Percentiles rank a stretch among this genome's conserved stretches.
phyloP scores from a whole-genome alignment of 2,329 filamentous ascomycete genomes.

The Daldinia sp. region DNA sequence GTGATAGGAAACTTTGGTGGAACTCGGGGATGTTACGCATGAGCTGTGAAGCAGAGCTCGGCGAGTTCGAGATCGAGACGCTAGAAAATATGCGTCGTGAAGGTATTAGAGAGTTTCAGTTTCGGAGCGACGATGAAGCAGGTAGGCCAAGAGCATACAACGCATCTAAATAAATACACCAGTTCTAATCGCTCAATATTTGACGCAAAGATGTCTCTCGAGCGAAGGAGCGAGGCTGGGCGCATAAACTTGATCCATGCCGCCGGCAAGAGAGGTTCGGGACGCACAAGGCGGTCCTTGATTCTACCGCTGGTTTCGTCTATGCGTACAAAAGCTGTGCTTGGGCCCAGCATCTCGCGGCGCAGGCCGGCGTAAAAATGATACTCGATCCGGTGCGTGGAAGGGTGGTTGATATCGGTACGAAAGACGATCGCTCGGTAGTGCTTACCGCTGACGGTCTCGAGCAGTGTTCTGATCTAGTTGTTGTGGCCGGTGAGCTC shows the following conservation, averaged over 20 bases:
- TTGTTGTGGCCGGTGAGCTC: constrained; percentile 48
- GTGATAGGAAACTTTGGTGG: constrained; percentile 38
- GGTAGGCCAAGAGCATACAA: constrained; percentile 21
- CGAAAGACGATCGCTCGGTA: constrained; percentile 12
- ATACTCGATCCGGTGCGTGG: constrained; percentile 47
- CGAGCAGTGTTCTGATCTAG: constrained; percentile 31
- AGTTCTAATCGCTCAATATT: not conserved
- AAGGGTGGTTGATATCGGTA: constrained; percentile 35
- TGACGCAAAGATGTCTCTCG: constrained; percentile 31
- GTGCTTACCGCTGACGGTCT: constrained; percentile 36
- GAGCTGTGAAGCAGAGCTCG: constrained; percentile 34
- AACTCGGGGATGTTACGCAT: constrained; percentile 42
- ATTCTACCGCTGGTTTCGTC: constrained; percentile 56
- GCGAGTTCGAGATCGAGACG: constrained; percentile 36
- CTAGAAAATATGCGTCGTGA: constrained; percentile 41
- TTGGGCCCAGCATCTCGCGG: constrained; percentile 50
- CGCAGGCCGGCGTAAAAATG: constrained; percentile 52
- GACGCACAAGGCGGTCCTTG: constrained; percentile 51
- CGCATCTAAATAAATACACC: not conserved
- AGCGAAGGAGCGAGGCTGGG: constrained; percentile 36
- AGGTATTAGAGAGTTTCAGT: constrained; percentile 40
- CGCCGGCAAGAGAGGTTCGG: constrained; percentile 40
- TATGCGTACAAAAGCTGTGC: constrained; percentile 46
- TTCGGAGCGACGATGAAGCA: constrained; percentile 37
- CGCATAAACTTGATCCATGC: constrained; percentile 48